Evolutionary conservation across 306 rosid genomes (phyloP).

Genomic region (Lathyrus sativus): DNA sequence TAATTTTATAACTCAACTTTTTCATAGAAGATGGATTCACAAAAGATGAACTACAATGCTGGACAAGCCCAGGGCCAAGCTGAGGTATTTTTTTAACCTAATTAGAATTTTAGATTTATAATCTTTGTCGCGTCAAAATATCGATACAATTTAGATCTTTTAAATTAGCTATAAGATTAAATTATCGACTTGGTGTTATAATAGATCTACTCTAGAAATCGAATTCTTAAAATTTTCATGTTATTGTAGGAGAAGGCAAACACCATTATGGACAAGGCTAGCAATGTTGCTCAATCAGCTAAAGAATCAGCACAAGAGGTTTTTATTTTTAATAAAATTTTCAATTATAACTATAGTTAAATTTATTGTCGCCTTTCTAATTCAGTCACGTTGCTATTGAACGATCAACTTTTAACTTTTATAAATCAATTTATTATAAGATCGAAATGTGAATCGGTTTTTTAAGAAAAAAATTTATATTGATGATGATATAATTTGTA

Average conservation of each 20-base stretch:
- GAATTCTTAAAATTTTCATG: background rate
- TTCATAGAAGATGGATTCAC: conserved; percentile 41
- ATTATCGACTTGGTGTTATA: background rate
- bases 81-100: conserved; percentile 37
- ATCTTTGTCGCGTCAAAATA: background rate
- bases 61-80: conserved; percentile 68
- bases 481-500: background rate
- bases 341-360: background rate
- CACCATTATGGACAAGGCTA: too few relatives aligned
- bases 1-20: background rate
- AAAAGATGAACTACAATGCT: conserved; percentile 46
- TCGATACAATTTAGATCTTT: background rate
- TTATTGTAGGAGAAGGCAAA: too few relatives aligned
- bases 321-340: background rate
- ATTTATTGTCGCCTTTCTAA: background rate
- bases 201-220: background rate
- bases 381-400: background rate
- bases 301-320: too few relatives aligned
- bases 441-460: too few relatives aligned
- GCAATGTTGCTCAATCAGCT: too few relatives aligned
- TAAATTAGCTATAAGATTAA: background rate
- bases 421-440: background rate
- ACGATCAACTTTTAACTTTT: background rate
- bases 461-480: background rate
- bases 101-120: too few relatives aligned